Evolutionary conservation across 306 rosid species (phyloP).

Genomic region (Rubus idaeus): DNA sequence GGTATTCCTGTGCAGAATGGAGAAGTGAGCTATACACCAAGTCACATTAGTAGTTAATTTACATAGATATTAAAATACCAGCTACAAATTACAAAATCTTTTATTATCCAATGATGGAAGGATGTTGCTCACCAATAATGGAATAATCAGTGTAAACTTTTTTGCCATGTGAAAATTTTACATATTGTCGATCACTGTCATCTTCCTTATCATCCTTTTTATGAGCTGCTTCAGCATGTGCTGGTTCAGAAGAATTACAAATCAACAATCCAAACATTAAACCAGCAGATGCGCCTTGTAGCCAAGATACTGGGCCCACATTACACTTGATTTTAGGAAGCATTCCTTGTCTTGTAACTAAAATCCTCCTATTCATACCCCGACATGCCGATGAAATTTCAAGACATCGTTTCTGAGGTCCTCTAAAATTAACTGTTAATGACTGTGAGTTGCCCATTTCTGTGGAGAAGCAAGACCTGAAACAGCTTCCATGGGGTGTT

Average conservation of each 20-base stretch:
- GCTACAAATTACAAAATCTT: background rate
- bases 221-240: slow-evolving; percentile 50
- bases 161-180: slow-evolving; percentile 65
- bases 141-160: slow-evolving; percentile 76
- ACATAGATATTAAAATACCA: slow-evolving; percentile 6
- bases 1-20: slow-evolving; percentile 70
- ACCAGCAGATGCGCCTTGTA: slow-evolving; percentile 58
- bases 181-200: slow-evolving; percentile 35
- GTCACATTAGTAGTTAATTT: background rate
- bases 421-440: slow-evolving; percentile 34
- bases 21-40: slow-evolving; percentile 19
- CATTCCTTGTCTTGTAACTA: slow-evolving; percentile 48
- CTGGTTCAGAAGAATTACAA: slow-evolving; percentile 64
- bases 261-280: slow-evolving; percentile 62
- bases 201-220: slow-evolving; percentile 39
- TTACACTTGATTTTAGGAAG: slow-evolving; percentile 54
- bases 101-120: background rate
- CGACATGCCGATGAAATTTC: slow-evolving; percentile 56
- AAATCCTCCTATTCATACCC: slow-evolving; percentile 54
- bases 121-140: slow-evolving; percentile 65
- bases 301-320: slow-evolving; percentile 51
- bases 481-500: slow-evolving; percentile 45
- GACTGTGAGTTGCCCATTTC: slow-evolving; percentile 33
- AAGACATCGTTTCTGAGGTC: slow-evolving; percentile 34
- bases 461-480: slow-evolving; percentile 55